Base-by-base conservation (phyloP, 2,329 filamentous ascomycete genomes). In the Fusarium cicatricum region DNA sequence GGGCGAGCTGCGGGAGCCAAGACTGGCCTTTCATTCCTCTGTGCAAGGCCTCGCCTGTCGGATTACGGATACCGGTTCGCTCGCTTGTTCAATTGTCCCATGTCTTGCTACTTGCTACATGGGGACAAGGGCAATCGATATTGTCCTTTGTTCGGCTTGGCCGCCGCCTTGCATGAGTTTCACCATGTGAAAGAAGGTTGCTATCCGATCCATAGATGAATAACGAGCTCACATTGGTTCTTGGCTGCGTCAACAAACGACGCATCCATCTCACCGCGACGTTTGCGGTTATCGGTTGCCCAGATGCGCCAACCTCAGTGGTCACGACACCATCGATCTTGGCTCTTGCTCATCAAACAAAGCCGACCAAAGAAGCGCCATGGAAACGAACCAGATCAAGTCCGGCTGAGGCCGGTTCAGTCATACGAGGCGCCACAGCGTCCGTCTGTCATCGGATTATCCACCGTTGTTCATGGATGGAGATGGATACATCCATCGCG, bases 341-440 rank as follows among this genome's bases (percentile, higher is more conserved):
- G 21, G 40, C 8, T 32, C 11, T 37, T 21, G 21, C 38, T 52
- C 46, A 56, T 62, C 36, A 47, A 63, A 64, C 48, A 31, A 49
- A 37, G 44, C 41, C 32, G 26, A 53, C 21, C 32, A 41, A n/a
- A 49, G 40, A 43, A 55, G 28, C 43, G 15, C 60, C 60, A 42
- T 39, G 55, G 39, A 52, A 62, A 57, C 28, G 39, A 49, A 34
- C 47, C 38, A 48, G 32, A 53, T 45, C 40, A 34, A 40, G 47
- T 23, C 60, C 55, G 60, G 55, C 33, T 41, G 45, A 42, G 34
- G 17, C 59, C 55, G 46, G 37, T 38, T 42, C 39, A 40, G 52
- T 64, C 60, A 63, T 64, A 53, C 38, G 54, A 49, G 29, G 34
- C 60, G 60, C 60, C 55, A 64, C 60, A 58, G 43, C 51, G 46